phyloP scores from a whole-genome alignment of 352 stramenopile genomes.

The Globisporangium ultimum region DNA sequence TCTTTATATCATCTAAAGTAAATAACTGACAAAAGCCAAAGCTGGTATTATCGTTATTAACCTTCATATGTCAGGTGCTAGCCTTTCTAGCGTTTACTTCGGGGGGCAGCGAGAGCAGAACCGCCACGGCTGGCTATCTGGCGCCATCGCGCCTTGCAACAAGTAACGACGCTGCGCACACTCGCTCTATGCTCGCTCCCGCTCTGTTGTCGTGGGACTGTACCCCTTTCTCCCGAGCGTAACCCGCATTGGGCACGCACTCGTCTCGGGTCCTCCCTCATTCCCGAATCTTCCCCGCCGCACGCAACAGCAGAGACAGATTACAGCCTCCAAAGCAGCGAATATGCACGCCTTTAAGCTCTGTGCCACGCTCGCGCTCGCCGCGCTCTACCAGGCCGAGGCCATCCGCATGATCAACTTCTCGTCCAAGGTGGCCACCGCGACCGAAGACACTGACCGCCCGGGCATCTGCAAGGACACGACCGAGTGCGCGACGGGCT shows the following conservation, averaged over 20 bases:
- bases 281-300: conserved; percentile 15
- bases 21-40: too few relatives aligned
- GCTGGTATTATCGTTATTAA: too few relatives aligned
- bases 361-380: conserved; percentile 24
- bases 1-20: background rate
- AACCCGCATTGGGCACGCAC: too few relatives aligned
- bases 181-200: background rate
- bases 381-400: conserved; percentile 27
- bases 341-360: conserved; percentile 43
- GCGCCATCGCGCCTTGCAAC: background rate
- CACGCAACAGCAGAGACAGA: conserved; percentile 4
- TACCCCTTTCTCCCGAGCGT: too few relatives aligned
- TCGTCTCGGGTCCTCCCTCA: conserved; percentile 1
- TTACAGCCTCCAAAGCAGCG: background rate
- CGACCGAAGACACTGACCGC: conserved; percentile 19
- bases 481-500: conserved; percentile 46
- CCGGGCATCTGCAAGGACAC: conserved; percentile 59
- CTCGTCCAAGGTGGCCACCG: conserved; percentile 10
- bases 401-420: conserved; percentile 5
- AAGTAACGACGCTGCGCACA: background rate
- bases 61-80: too few relatives aligned
- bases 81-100: background rate
- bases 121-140: background rate
- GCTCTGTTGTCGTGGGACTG: background rate
- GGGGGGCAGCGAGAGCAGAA: background rate